phyloP scores from a whole-genome alignment of 371 early-diverging fungal species.

The Sporodiniella umbellata region DNA sequence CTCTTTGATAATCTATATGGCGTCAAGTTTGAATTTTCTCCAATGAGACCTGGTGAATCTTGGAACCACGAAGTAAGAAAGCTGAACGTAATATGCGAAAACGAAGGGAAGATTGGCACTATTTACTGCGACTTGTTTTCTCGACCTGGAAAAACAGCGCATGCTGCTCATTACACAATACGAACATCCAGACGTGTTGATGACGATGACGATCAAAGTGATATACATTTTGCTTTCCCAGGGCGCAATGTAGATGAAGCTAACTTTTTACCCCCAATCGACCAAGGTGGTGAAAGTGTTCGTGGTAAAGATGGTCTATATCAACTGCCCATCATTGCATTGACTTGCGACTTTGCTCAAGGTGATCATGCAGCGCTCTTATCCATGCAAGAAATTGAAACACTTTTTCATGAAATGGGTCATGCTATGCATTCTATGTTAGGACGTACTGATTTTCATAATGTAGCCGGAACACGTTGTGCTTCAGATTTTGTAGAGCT shows the following conservation, averaged over 20 bases:
- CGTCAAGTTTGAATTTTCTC: conserved; percentile 69
- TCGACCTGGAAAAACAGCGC: conserved; percentile 72
- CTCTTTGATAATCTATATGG: conserved; percentile 85
- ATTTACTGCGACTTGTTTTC: conserved; percentile 92
- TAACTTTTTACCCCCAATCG: conserved; percentile 23
- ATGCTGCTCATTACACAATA: conserved; percentile 95
- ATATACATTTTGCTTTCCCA: conserved; percentile 43
- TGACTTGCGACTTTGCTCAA: conserved; percentile 71
- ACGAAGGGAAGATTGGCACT: conserved; percentile 78
- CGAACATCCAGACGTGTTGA: conserved; percentile 87
- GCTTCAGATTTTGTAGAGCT: conserved; percentile 95
- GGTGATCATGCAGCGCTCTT: conserved; percentile 45
- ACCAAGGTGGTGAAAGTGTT: conserved; percentile 24
- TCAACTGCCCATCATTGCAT: conserved; percentile 76
- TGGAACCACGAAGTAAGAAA: conserved; percentile 92
- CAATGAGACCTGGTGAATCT: conserved; percentile 64
- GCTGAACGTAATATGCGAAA: conserved; percentile 82
- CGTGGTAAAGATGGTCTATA: conserved; percentile 48
- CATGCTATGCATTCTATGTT: conserved; percentile 98
- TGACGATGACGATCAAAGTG: conserved; percentile 64
- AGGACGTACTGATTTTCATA: conserved; percentile 91
- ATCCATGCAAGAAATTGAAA: conserved; percentile 80
- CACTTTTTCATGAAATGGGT: conserved; percentile 98
- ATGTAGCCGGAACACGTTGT: conserved; percentile 92
- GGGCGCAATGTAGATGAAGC: conserved; percentile 21